These are phyloP conservation scores for Ceratocystis cubensis DNA, from an alignment of 2,329 filamentous ascomycete species.

Conservation along the genomic window DNA sequence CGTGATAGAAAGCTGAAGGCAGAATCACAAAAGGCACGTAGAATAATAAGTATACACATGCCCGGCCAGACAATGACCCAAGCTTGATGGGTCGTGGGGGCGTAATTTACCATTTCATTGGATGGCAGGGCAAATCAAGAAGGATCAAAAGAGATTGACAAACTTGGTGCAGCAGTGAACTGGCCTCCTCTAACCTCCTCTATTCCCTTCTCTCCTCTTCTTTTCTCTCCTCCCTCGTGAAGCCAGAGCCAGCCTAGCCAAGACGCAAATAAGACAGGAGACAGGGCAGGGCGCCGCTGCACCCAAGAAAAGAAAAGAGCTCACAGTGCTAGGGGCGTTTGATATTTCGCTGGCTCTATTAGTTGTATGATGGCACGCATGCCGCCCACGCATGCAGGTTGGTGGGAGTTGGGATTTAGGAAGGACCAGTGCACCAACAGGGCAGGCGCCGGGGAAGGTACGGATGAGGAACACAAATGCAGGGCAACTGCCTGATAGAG, in stretches of 20 bases:
- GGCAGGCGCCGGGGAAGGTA: conserved; percentile 3
- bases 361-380: background rate
- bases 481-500: background rate
- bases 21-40: background rate
- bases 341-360: background rate
- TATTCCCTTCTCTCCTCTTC: too few species aligned
- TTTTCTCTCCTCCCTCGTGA: too few species aligned
- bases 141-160: background rate
- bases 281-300: too few species aligned
- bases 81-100: too few species aligned
- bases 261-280: too few species aligned
- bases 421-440: background rate
- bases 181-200: background rate
- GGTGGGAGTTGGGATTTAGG: too few species aligned
- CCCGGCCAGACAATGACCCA: too few species aligned
- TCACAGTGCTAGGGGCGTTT: background rate
- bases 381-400: background rate
- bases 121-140: background rate
- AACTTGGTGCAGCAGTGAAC: background rate
- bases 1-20: background rate
- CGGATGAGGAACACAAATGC: background rate
- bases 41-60: background rate
- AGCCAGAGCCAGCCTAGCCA: too few species aligned
- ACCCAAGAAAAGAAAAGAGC: too few species aligned
- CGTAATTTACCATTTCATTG: background rate